Conservation (phyloP, 805 yeast species). For the Danielozyma ontarioensis region DNA sequence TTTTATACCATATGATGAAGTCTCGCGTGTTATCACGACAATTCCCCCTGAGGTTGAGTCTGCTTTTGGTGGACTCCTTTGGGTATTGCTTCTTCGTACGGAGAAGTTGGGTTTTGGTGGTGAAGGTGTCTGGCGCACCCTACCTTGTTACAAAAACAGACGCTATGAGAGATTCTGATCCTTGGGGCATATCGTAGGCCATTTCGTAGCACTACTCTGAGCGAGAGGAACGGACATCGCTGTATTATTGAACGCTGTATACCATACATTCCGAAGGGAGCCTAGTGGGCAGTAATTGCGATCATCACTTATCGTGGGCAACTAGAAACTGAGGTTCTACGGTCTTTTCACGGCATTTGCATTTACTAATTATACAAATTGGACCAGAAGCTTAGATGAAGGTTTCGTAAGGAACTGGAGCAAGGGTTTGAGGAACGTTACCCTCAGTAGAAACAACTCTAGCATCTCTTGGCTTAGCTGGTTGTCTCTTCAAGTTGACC, state of each 20-base stretch:
- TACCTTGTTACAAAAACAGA: slow-evolving; percentile 42
- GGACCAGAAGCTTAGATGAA: slow-evolving; percentile 75
- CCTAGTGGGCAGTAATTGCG: no score
- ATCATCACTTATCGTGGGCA: no score
- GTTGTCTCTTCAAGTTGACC: slow-evolving; percentile 95
- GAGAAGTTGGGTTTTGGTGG: slow-evolving; percentile 37
- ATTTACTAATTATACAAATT: no score
- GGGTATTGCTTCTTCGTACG: slow-evolving; percentile 27
- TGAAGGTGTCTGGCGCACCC: slow-evolving; percentile 48
- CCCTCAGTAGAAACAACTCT: slow-evolving; percentile 77
- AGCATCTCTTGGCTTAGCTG: slow-evolving; percentile 95
- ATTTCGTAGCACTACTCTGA: no score
- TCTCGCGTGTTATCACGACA: slow-evolving; percentile 48
- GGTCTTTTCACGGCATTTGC: no score
- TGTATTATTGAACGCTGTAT: no score
- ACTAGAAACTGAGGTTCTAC: no score
- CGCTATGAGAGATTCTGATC: slow-evolving; percentile 45
- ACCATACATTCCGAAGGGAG: no score
- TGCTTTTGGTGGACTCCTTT: slow-evolving; percentile 29
- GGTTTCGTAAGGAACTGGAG: slow-evolving; percentile 99
- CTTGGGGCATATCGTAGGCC: no score
- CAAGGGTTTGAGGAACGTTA: slow-evolving; percentile 91
- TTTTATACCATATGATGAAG: slow-evolving; percentile 59
- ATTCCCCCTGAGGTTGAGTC: slow-evolving; percentile 41
- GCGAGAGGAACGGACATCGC: no score